A percentile compares a stretch with the other conserved stretches of the same genome.
These are phyloP conservation scores for Cutaneotrichosporon arboriforme DNA, from an alignment of 1,284 basidiomycete genomes.

Conservation along the genomic window DNA sequence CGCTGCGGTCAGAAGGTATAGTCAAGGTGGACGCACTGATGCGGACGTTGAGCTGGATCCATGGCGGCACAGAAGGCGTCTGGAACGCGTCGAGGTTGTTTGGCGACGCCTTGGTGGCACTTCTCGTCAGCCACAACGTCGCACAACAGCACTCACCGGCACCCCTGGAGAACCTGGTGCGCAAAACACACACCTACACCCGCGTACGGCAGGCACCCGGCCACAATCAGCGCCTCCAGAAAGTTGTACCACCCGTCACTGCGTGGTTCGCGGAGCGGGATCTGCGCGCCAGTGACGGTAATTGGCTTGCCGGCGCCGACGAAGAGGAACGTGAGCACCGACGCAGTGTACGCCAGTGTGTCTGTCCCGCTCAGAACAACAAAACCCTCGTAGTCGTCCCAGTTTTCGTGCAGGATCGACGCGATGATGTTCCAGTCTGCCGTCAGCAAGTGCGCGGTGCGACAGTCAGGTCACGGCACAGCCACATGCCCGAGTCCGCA, in stretches of 20 bases:
- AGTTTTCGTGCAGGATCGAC: constrained; percentile 35
- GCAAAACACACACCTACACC: constrained; percentile 44
- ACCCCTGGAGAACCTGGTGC: constrained; percentile 36
- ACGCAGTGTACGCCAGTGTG: constrained; percentile 44
- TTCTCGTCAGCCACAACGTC: constrained; percentile 1
- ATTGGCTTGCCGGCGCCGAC: constrained; percentile 42
- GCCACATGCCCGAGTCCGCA: too few species aligned
- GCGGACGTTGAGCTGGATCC: constrained; percentile 44
- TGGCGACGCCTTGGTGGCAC: constrained; percentile 39
- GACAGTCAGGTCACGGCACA: too few species aligned
- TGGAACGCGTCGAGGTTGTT: constrained; percentile 40
- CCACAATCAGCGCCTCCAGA: constrained; percentile 39
- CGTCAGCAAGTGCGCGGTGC: constrained; percentile 1
- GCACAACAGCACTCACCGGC: constrained; percentile 19
- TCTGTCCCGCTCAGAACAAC: constrained; percentile 44
- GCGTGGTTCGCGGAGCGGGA: constrained; percentile 38
- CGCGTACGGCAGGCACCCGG: constrained; percentile 37
- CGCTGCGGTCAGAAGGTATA: constrained; percentile 8
- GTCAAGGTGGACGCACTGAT: constrained; percentile 34
- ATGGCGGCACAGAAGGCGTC: constrained; percentile 35
- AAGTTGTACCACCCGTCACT: constrained; percentile 45
- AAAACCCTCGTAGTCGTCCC: constrained; percentile 42
- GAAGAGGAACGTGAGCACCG: constrained; percentile 43
- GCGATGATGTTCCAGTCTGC: constrained; percentile 46
- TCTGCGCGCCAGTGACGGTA: constrained; percentile 43